A percentile compares a stretch with the other conserved stretches of the same genome.
Evolutionary conservation across 768 basidiomycete genomes (phyloP).

Genomic region (Boletus tylopilopsis): DNA sequence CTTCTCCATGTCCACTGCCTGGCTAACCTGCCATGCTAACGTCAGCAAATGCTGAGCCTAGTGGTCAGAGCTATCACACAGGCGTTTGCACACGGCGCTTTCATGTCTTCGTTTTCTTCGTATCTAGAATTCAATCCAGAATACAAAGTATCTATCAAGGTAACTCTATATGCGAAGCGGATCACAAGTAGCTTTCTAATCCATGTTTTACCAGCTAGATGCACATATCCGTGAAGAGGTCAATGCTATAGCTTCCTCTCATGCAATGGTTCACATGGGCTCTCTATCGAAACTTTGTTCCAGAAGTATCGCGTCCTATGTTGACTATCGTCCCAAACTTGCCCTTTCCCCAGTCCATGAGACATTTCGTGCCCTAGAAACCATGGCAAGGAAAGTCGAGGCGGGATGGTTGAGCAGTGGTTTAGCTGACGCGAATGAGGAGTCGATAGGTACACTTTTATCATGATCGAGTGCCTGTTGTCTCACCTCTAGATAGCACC

Average conservation of each 20-base stretch:
- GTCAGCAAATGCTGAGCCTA: constrained; percentile 29
- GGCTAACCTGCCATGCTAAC: background rate
- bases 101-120: constrained; percentile 44
- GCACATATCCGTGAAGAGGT: constrained; percentile 36
- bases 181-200: constrained; percentile 1
- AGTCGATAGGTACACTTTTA: constrained; percentile 32
- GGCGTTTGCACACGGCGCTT: constrained; percentile 55
- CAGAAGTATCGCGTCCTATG: constrained; percentile 31
- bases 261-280: constrained; percentile 36
- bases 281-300: constrained; percentile 40
- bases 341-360: constrained; percentile 26
- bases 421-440: constrained; percentile 24
- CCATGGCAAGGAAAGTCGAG: constrained; percentile 43
- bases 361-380: constrained; percentile 28
- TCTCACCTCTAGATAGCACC: constrained; percentile 33
- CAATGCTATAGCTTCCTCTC: constrained; percentile 32
- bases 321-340: constrained; percentile 32
- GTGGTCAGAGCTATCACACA: constrained; percentile 46
- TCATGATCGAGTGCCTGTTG: constrained; percentile 11
- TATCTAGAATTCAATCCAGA: constrained; percentile 25
- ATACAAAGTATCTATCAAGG: constrained; percentile 19
- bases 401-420: constrained; percentile 44
- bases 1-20: constrained; percentile 17
- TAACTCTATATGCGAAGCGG: background rate
- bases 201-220: constrained; percentile 19